These are phyloP conservation scores for Aspergillus sp. DNA, from an alignment of 2,329 filamentous ascomycete species.

Conservation along the genomic window DNA sequence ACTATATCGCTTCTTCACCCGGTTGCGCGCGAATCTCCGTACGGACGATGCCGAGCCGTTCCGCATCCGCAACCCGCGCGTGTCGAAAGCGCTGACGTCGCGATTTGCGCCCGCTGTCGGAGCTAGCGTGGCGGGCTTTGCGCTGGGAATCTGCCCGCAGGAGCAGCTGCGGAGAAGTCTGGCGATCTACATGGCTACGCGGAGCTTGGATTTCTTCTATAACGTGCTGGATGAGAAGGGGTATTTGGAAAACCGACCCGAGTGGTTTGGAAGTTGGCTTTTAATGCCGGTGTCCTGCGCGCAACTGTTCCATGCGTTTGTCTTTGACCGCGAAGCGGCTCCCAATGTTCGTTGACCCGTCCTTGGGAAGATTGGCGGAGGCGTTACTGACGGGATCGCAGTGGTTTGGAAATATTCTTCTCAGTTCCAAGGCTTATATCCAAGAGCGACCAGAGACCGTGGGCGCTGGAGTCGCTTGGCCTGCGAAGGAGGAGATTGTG, in stretches of 20 bases:
- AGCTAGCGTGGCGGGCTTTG: constrained; percentile 80
- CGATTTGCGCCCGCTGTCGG: constrained; percentile 85
- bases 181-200: constrained; percentile 77
- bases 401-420: constrained; percentile 64
- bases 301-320: constrained; percentile 71
- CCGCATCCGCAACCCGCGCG: constrained; percentile 74
- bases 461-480: constrained; percentile 69
- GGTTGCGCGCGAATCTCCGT: constrained; percentile 74
- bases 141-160: constrained; percentile 72
- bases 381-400: constrained; percentile 21
- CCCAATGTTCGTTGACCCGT: constrained; percentile 51
- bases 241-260: constrained; percentile 66
- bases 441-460: constrained; percentile 69
- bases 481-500: constrained; percentile 70
- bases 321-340: constrained; percentile 75
- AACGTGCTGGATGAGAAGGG: constrained; percentile 77
- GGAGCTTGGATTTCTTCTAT: constrained; percentile 82
- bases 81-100: constrained; percentile 74
- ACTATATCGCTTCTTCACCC: constrained; percentile 83
- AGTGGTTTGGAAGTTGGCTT: constrained; percentile 85
- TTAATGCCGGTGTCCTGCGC: constrained; percentile 74
- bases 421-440: constrained; percentile 74
- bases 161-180: constrained; percentile 73
- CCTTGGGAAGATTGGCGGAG: background rate
- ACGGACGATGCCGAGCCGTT: constrained; percentile 79